Conservation (phyloP, 2,329 filamentous ascomycete species). For the Colletotrichum brevisporum region DNA sequence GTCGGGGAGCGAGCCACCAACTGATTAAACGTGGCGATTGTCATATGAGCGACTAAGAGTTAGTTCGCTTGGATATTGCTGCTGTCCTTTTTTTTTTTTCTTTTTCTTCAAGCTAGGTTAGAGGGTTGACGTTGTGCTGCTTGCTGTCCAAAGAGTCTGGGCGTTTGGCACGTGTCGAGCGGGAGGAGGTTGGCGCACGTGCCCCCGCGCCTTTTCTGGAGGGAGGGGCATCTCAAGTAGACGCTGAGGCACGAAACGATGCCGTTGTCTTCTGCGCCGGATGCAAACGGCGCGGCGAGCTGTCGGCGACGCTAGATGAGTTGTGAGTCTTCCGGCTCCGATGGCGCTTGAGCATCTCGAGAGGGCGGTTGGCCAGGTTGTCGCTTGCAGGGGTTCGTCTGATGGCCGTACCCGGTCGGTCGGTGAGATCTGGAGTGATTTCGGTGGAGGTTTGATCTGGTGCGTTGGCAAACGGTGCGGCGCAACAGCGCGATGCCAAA, state of each 20-base stretch:
- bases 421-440: too few relatives aligned
- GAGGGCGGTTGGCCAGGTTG: too few relatives aligned
- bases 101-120: not conserved
- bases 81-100: too few relatives aligned
- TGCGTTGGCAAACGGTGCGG: conserved; percentile 9
- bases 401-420: not conserved
- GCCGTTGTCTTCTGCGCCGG: not conserved
- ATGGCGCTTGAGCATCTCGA: too few relatives aligned
- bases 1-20: too few relatives aligned
- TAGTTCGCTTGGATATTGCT: too few relatives aligned
- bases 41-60: not conserved
- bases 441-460: not conserved
- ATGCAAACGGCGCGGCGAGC: not conserved
- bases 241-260: not conserved
- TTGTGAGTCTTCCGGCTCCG: not conserved
- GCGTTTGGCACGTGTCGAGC: conserved; percentile 33
- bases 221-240: not conserved
- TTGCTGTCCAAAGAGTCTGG: not conserved
- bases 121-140: not conserved
- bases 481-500: not conserved
- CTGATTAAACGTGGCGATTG: not conserved
- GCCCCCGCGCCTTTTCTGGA: conserved; percentile 3
- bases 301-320: not conserved
- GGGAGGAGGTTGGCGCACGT: conserved; percentile 20
- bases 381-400: conserved; percentile 21